Percentiles rank a stretch among this genome's conserved stretches.
phyloP scores from a whole-genome alignment of 169 alveolate species.

The Pseudocohnilembus persalinus region DNA sequence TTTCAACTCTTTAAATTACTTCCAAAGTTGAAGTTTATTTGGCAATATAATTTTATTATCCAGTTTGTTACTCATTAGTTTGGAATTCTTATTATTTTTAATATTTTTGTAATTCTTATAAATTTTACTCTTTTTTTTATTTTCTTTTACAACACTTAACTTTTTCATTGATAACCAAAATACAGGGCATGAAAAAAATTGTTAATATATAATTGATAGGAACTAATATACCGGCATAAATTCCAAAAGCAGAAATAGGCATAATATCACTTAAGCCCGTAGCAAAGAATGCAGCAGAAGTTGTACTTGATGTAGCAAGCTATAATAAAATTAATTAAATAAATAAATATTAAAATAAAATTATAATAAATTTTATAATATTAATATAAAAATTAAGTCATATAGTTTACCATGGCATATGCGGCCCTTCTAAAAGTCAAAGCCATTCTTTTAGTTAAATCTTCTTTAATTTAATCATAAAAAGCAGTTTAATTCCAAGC shows the following conservation, averaged over 20 bases:
- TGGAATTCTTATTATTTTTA: neutral
- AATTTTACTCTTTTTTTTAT: too few relatives aligned
- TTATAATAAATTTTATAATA: too few relatives aligned
- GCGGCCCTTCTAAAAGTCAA: neutral
- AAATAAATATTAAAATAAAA: neutral
- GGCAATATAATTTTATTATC: too few relatives aligned
- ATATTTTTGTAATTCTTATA: too few relatives aligned
- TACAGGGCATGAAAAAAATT: slow-evolving; percentile 9
- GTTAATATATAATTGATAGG: slow-evolving; percentile 10
- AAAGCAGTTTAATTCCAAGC: neutral
- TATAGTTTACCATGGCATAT: neutral
- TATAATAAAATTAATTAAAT: neutral
- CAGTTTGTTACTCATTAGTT: neutral
- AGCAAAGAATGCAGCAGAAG: slow-evolving; percentile 29
- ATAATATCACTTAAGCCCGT: slow-evolving; percentile 25
- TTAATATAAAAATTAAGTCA: neutral
- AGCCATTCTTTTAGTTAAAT: neutral
- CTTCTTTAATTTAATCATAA: neutral
- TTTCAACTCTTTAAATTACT: neutral
- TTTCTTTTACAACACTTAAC: neutral
- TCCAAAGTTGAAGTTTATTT: neutral
- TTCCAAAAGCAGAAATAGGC: slow-evolving; percentile 34
- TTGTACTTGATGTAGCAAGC: slow-evolving; percentile 33
- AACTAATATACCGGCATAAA: slow-evolving; percentile 20
- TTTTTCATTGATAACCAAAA: slow-evolving; percentile 17